These are phyloP conservation scores for Asterella californica DNA, from an alignment of 225 moss, liverwort and hornwort species.

Conservation along the genomic window DNA sequence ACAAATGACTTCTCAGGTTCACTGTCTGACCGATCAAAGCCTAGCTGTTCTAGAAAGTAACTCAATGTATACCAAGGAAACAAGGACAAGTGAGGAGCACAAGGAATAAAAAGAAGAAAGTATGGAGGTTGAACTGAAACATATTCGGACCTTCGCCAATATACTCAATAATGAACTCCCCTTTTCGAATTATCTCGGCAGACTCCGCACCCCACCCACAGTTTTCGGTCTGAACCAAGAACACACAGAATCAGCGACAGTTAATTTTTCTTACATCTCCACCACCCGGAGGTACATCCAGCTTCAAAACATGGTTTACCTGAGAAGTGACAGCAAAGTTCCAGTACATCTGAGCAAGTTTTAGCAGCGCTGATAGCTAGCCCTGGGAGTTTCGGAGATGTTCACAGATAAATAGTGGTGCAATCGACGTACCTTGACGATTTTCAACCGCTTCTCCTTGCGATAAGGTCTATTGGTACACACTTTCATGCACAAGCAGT, in stretches of 20 bases:
- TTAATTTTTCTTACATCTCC: no score
- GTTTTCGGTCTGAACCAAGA: conserved; percentile 50
- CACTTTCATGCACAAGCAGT: conserved; percentile 60
- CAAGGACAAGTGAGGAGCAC: background rate
- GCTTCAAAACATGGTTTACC: background rate
- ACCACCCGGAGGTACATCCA: no score
- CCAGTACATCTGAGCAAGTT: background rate
- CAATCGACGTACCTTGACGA: conserved; percentile 49
- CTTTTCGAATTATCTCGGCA: conserved; percentile 56
- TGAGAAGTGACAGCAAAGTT: background rate
- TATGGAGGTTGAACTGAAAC: background rate
- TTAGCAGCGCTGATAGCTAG: background rate
- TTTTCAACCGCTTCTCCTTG: conserved; percentile 71
- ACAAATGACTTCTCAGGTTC: no score
- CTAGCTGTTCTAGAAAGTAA: no score
- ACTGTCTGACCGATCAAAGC: no score
- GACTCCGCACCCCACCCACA: conserved; percentile 89
- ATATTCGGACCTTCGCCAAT: conserved; percentile 68
- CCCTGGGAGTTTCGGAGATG: background rate
- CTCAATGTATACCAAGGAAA: no score
- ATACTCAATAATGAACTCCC: conserved; percentile 79
- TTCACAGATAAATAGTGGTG: background rate
- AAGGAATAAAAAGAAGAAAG: background rate
- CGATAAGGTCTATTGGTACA: conserved; percentile 77
- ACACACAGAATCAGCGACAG: background rate